phyloP scores from a whole-genome alignment of 2,329 filamentous ascomycete species.

The Ascochyta fabae region DNA sequence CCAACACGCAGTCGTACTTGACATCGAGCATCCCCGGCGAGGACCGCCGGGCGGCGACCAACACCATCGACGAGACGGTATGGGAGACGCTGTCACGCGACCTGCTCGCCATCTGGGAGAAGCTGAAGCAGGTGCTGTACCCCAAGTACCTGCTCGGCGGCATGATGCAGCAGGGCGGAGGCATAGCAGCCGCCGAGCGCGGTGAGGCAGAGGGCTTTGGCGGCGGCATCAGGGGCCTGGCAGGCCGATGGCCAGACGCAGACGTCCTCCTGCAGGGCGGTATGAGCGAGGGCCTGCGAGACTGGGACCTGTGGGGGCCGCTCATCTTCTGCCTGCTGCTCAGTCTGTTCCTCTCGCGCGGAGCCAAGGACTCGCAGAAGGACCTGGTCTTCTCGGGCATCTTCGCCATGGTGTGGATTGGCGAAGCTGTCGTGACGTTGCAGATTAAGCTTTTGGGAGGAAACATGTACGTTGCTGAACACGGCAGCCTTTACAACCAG shows the following conservation, averaged over 20 bases:
- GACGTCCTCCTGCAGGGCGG: conserved; percentile 69
- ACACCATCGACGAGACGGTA: conserved; percentile 96
- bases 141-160: conserved; percentile 88
- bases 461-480: conserved; percentile 77
- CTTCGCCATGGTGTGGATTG: conserved; percentile 96
- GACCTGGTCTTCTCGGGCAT: conserved; percentile 93
- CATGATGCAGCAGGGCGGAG: conserved; percentile 65
- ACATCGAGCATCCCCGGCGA: conserved; percentile 91
- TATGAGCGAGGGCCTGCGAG: conserved; percentile 88
- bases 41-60: conserved; percentile 85
- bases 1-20: conserved; percentile 78
- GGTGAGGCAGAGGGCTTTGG: conserved; percentile 56
- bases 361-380: conserved; percentile 79
- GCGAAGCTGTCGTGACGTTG: conserved; percentile 93
- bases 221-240: conserved; percentile 59
- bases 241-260: conserved; percentile 71
- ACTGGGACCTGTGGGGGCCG: conserved; percentile 99
- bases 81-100: conserved; percentile 97
- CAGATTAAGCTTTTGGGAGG: conserved; percentile 97
- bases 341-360: conserved; percentile 84
- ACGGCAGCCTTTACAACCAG: neutral
- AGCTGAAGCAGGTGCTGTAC: conserved; percentile 96
- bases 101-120: conserved; percentile 91
- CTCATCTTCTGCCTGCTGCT: conserved; percentile 91
- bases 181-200: conserved; percentile 63